A percentile compares a stretch with the other conserved stretches of the same genome.
Evolutionary conservation across 805 yeast genomes (phyloP).

Genomic region (Candida ipomoeae): DNA sequence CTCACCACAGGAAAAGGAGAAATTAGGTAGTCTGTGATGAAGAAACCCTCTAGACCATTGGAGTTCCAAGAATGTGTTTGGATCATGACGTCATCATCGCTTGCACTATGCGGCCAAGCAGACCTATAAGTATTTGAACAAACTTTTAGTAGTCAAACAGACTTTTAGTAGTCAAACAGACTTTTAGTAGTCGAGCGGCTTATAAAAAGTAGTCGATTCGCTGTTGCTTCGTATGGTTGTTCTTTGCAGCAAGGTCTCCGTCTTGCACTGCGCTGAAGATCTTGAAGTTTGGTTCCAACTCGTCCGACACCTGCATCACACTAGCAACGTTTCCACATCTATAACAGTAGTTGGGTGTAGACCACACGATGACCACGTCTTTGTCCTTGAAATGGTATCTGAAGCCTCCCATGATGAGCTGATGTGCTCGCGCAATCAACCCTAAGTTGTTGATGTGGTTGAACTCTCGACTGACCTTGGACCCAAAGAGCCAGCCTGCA

Average conservation of each 20-base stretch:
- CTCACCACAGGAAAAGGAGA: constrained; percentile 1
- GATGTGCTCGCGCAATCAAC: constrained; percentile 94
- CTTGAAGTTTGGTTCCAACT: constrained; percentile 81
- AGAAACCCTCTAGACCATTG: background rate
- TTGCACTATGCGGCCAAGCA: background rate
- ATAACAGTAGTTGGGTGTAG: constrained; percentile 95
- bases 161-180: too few species aligned
- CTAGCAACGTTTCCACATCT: constrained; percentile 98
- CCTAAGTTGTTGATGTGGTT: constrained; percentile 89
- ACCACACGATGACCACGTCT: constrained; percentile 97
- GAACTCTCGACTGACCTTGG: constrained; percentile 90
- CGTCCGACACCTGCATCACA: constrained; percentile 93
- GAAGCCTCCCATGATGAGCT: constrained; percentile 97
- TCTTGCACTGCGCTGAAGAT: constrained; percentile 96
- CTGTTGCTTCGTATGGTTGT: constrained; percentile 38
- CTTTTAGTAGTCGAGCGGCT: background rate
- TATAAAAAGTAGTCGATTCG: constrained; percentile 44
- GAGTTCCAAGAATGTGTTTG: background rate
- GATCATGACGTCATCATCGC: background rate
- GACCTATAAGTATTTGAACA: background rate
- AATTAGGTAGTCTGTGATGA: background rate
- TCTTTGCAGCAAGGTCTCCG: constrained; percentile 47
- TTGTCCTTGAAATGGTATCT: constrained; percentile 93
- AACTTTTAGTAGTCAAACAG: too few species aligned
- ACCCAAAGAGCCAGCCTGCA: constrained; percentile 97